Conservation (phyloP, 2,329 filamentous ascomycete genomes). For the Neonectria neomacrospora region DNA sequence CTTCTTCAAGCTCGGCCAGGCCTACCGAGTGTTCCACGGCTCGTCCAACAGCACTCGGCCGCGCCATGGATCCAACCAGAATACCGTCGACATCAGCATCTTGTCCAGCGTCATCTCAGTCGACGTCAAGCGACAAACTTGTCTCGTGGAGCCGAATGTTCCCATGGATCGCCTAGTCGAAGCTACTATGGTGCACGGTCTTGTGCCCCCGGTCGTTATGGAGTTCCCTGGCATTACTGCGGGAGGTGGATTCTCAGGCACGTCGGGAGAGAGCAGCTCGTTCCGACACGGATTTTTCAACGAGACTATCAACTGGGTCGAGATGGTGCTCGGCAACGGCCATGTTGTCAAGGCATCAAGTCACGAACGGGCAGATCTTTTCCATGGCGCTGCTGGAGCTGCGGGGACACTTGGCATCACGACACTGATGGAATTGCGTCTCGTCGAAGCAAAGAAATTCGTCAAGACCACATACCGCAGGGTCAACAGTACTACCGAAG, state of each 20-base stretch:
- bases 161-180: conserved; percentile 73
- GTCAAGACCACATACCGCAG: conserved; percentile 67
- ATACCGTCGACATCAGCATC: conserved; percentile 37
- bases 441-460: conserved; percentile 63
- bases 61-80: conserved; percentile 45
- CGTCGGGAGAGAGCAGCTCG: conserved; percentile 73
- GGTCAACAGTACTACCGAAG: conserved; percentile 54
- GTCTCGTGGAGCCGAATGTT: conserved; percentile 74
- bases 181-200: conserved; percentile 63
- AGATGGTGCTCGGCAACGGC: conserved; percentile 71
- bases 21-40: conserved; percentile 78
- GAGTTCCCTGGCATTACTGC: conserved; percentile 77
- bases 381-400: conserved; percentile 67
- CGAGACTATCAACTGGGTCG: conserved; percentile 68
- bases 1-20: conserved; percentile 57
- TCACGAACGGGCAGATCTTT: conserved; percentile 63
- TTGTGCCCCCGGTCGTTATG: conserved; percentile 75
- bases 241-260: conserved; percentile 74
- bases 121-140: conserved; percentile 4
- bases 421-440: conserved; percentile 67
- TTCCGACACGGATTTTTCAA: conserved; percentile 76
- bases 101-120: conserved; percentile 33
- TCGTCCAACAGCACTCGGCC: conserved; percentile 77
- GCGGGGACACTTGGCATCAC: conserved; percentile 71
- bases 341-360: conserved; percentile 60